These are phyloP conservation scores for Colletotrichum zoysiae DNA, from an alignment of 2,329 filamentous ascomycete species.

Conservation along the genomic window DNA sequence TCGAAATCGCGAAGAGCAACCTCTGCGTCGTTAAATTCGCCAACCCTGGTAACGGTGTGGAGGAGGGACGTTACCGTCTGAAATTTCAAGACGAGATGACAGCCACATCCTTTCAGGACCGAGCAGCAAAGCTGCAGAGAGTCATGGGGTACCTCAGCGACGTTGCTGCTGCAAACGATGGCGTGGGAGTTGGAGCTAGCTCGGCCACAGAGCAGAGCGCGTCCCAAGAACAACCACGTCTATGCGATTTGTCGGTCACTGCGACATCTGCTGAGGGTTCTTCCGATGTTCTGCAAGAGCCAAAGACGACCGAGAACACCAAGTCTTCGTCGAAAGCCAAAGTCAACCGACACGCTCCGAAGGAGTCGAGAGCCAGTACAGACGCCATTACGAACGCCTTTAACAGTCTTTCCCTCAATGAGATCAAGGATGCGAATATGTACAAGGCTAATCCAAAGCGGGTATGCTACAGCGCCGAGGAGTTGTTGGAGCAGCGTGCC, in stretches of 20 bases:
- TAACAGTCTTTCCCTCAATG: constrained; percentile 19
- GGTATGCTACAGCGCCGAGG: constrained; percentile 18
- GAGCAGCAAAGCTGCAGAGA: constrained; percentile 1
- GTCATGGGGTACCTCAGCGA: background rate
- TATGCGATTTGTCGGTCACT: background rate
- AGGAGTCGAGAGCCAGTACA: background rate
- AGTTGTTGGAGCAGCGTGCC: constrained; percentile 13
- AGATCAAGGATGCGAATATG: constrained; percentile 28
- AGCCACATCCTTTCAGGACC: background rate
- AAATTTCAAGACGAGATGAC: background rate
- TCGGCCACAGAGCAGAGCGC: background rate
- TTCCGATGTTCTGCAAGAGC: background rate
- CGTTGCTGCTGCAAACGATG: background rate
- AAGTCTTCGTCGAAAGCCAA: no score
- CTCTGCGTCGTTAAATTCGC: background rate
- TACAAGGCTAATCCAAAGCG: constrained; percentile 20
- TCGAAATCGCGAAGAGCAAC: background rate
- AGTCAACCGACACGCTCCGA: background rate
- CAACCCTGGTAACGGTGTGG: background rate
- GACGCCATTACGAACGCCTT: constrained; percentile 23
- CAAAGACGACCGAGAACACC: background rate
- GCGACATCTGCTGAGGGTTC: background rate
- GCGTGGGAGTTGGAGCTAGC: background rate
- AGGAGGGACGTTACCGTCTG: background rate
- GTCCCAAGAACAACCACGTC: background rate